phyloP scores from a whole-genome alignment of 441 rosid genomes.

The Cnidoscolus chayamansa region DNA sequence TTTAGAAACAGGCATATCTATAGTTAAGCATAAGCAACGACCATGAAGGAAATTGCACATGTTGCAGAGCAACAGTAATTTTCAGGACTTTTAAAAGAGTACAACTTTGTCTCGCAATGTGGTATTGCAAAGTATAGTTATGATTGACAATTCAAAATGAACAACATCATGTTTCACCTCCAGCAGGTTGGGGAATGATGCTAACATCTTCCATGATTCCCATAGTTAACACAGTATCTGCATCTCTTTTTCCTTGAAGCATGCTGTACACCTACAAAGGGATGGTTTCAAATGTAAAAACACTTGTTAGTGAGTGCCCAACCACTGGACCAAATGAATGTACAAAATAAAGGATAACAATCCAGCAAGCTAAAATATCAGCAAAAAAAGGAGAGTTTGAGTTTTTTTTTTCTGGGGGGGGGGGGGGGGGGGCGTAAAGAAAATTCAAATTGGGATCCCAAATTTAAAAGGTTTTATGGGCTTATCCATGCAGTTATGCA shows the following conservation, averaged over 20 bases:
- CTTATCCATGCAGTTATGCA: too few species aligned
- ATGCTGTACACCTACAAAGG: constrained; percentile 72
- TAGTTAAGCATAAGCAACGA: not conserved
- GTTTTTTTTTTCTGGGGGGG: too few species aligned
- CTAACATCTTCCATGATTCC: constrained; percentile 93
- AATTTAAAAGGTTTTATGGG: too few species aligned
- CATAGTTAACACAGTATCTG: constrained; percentile 74
- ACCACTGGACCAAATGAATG: too few species aligned
- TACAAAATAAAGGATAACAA: too few species aligned
- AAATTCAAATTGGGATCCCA: too few species aligned
- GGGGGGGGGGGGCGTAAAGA: too few species aligned
- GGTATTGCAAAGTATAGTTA: constrained; percentile 2
- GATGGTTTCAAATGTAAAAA: constrained; percentile 2
- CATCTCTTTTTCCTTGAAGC: constrained; percentile 96
- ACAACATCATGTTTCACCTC: constrained; percentile 45
- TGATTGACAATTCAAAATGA: not conserved
- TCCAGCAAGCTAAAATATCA: too few species aligned
- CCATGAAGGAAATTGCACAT: not conserved
- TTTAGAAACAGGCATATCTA: not conserved
- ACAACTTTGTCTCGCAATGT: not conserved
- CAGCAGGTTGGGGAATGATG: constrained; percentile 93
- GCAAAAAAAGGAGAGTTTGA: too few species aligned
- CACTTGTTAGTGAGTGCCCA: too few species aligned
- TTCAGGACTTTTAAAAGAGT: not conserved
- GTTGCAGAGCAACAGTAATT: too few species aligned